phyloP scores from a whole-genome alignment of 306 rosid genomes.

The Quercus gilva region DNA sequence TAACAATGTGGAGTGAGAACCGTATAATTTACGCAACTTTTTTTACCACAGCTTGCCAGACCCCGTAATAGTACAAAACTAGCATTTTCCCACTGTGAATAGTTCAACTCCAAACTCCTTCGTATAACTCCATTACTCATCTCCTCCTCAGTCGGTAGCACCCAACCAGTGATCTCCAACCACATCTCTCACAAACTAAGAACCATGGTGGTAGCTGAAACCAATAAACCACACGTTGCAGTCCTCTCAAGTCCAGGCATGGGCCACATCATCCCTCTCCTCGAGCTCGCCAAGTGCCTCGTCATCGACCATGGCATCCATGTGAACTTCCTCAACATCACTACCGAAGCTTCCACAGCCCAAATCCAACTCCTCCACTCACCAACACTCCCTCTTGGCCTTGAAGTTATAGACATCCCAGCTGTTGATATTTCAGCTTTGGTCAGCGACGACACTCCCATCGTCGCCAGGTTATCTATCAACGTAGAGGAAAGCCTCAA shows the following conservation, averaged over 20 bases:
- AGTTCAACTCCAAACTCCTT: no score
- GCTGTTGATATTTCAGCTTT: conserved; percentile 10
- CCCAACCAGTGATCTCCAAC: not conserved
- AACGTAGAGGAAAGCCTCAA: conserved; percentile 23
- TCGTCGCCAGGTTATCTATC: conserved; percentile 21
- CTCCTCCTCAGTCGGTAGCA: no score
- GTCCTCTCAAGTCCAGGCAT: conserved; percentile 48
- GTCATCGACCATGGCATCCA: conserved; percentile 26
- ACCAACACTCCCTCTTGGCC: conserved; percentile 17
- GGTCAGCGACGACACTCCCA: not conserved
- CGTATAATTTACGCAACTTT: no score
- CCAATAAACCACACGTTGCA: conserved; percentile 14
- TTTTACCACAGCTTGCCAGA: no score
- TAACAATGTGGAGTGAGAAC: no score
- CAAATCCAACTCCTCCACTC: conserved; percentile 38
- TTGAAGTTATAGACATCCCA: conserved; percentile 40
- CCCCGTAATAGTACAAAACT: no score
- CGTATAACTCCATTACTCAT: no score
- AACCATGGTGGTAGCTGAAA: not conserved
- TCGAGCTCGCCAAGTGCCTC: conserved; percentile 34
- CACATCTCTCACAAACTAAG: not conserved
- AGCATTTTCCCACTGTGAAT: no score
- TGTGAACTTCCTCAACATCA: conserved; percentile 48
- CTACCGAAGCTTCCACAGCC: conserved; percentile 44
- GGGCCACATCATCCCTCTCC: conserved; percentile 47